Evolutionary conservation across 441 rosid species (phyloP), one percentile per base, ranked within the genome.

Genomic region (Macaranga tanarius): DNA sequence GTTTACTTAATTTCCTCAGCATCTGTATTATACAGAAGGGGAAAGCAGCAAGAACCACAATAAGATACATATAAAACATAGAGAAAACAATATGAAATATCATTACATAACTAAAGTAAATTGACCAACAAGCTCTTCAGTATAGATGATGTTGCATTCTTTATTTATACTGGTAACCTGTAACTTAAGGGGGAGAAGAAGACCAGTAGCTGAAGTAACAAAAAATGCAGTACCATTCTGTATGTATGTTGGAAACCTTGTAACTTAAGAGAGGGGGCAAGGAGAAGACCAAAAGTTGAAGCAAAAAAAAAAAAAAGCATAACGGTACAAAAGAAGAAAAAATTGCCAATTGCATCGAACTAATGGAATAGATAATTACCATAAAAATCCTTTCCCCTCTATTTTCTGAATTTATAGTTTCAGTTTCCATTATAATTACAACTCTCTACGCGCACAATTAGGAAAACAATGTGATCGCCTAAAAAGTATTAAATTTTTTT

Each of bases 1-100:
- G 99, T 85, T 96, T 96, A 72, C 90, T 92, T 71, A 96, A 87
- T 81, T 96, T 96, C 89, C 85, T 91, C 75, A 96, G 77, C 99
- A 96, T 96, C 99, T 96, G 75, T 55, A 10, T 59, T 12, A 62
- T 23, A 73, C 57, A 73, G 75, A 51, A 74, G 60, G 63, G 38
- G 51, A 13, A 62, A 77, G n/a, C 67, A 73, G 34, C 59, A 45
- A 47, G 34, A 70, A 62, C 48, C 45, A 44, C 40, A 10, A 62
- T 57, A 26, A 25, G 75, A 54, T 42, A 51, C 31, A 51, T 47
- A 52, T 15, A 0, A 9, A 75, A 3, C 34, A 40, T 15, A 63
- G 3, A 40, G 45, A 54, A 61, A 61, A 1, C 3, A 5, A 22
- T 10, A 44, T n/a, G 5, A 4, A 20, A 23, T 12, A 44, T 47